Conservation (phyloP, 305 asterid genomes). For the Fraxinus albicans region DNA sequence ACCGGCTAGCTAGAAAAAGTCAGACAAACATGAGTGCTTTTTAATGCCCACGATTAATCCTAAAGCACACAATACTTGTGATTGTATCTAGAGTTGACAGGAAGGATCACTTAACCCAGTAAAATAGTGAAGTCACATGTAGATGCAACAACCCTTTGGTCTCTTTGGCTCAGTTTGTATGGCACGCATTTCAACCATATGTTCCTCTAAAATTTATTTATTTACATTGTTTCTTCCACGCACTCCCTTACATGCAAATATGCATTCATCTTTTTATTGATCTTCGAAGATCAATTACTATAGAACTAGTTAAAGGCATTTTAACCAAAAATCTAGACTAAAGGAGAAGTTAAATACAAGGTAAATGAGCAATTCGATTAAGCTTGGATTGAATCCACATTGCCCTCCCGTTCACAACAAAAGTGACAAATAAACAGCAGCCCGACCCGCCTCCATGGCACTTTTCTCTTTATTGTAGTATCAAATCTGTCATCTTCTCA, state of each 20-base stretch:
- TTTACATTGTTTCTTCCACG: neutral
- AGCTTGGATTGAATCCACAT: constrained; percentile 28
- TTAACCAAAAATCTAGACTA: neutral
- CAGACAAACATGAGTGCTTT: neutral
- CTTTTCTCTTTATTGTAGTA: neutral
- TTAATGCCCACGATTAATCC: neutral
- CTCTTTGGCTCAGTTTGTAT: neutral
- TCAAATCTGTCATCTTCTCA: neutral
- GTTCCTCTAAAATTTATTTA: neutral
- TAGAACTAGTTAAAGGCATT: neutral
- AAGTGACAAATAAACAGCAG: neutral
- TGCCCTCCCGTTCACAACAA: neutral
- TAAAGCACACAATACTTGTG: too few species aligned
- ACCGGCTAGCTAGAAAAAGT: neutral
- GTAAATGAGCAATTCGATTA: constrained; percentile 14
- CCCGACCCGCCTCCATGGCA: neutral
- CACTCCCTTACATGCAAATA: neutral
- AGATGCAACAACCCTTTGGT: neutral
- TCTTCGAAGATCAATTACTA: neutral
- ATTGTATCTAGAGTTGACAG: too few species aligned
- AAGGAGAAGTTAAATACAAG: neutral
- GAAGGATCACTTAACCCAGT: neutral
- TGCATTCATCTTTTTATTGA: neutral
- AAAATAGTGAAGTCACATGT: neutral
- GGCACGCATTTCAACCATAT: neutral